Conservation (phyloP, 257 asterid genomes). For the Vinca minor region DNA sequence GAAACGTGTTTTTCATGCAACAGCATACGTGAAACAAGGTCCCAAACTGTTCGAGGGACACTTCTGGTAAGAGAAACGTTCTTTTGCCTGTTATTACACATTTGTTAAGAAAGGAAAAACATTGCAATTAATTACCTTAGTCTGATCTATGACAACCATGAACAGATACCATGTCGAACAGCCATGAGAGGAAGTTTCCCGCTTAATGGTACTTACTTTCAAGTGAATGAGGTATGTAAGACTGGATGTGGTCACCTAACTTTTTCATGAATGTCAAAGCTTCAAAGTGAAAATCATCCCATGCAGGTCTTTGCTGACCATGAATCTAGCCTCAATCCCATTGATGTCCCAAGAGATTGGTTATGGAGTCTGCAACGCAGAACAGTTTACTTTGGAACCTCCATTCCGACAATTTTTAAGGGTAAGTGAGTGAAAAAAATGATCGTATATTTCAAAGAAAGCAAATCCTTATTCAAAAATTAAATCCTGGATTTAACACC, state of each 20-base stretch:
- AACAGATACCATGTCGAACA: slow-evolving; percentile 94
- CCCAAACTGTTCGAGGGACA: slow-evolving; percentile 91
- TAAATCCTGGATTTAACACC: slow-evolving; percentile 15
- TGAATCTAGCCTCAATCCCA: slow-evolving; percentile 71
- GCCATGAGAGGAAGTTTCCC: slow-evolving; percentile 99
- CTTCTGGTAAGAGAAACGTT: slow-evolving; percentile 55
- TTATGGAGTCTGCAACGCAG: slow-evolving; percentile 84
- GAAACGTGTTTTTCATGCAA: slow-evolving; percentile 82
- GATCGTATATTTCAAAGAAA: not conserved
- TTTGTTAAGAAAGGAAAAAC: not conserved
- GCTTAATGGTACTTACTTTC: slow-evolving; percentile 91
- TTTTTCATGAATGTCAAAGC: slow-evolving; percentile 9
- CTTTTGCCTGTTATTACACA: not conserved
- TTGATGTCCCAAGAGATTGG: slow-evolving; percentile 81
- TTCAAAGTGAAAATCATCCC: slow-evolving; percentile 11
- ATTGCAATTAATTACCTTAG: not conserved
- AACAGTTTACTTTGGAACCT: slow-evolving; percentile 93
- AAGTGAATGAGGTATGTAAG: slow-evolving; percentile 80
- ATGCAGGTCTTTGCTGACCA: slow-evolving; percentile 94
- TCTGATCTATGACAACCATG: slow-evolving; percentile 21
- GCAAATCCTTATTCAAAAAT: slow-evolving; percentile 3
- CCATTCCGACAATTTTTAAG: slow-evolving; percentile 81
- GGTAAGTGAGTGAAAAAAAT: slow-evolving; percentile 35
- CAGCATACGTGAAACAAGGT: slow-evolving; percentile 71
- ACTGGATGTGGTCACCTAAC: slow-evolving; percentile 16